Base-by-base conservation (phyloP, 1,284 basidiomycete genomes). In the Trichosporon sp. region DNA sequence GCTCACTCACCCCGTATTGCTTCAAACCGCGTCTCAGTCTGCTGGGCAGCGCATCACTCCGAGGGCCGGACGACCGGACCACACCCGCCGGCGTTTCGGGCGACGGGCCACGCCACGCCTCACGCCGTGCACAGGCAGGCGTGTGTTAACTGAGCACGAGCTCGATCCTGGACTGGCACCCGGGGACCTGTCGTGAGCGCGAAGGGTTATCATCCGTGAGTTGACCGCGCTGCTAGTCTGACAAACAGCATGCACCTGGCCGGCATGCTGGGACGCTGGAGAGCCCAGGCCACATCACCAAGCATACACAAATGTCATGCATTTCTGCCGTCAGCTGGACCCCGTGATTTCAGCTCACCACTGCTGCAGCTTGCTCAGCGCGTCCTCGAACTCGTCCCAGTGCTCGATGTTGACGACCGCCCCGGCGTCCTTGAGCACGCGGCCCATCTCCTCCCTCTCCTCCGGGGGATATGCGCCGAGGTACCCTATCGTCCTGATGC, bases 401-500 rank as follows among this genome's bases (percentile, higher is more conserved):
- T 74, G 64, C 29, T 71, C 42, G 70, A 76, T 76, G 51, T 75
- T 65, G 15, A 73, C 70, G 23, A 62, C 63, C 2, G 74, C 74
- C 8, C 73, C 73, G 3, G 74, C 74, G 11, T 74, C 74, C 35
- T 63, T 63, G 29, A 68, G 65, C 53, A 72, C 72, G 18, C 65
- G 29, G 7, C 62, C 53, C 65, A 76, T 73, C 23, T 64, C 62
- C 44, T 63, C 68, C 12, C 70, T 42, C 44, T 74, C 75, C 5
- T 70, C 65, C 13, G 71, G 63, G 6, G 67, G 60, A 64, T 76
- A 76, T 9, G 75, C 69, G 7, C 75, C 75, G 6, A 75, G 69
- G 38, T 76, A 76, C 4, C 74, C 75, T 27, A 75, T 73, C 5
- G 74, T 65, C 6, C 35, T 64, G 38, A 76, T 74, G 2, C 73